These are phyloP conservation scores for Rutstroemia sp. DNA, from an alignment of 2,329 filamentous ascomycete species.

Conservation along the genomic window DNA sequence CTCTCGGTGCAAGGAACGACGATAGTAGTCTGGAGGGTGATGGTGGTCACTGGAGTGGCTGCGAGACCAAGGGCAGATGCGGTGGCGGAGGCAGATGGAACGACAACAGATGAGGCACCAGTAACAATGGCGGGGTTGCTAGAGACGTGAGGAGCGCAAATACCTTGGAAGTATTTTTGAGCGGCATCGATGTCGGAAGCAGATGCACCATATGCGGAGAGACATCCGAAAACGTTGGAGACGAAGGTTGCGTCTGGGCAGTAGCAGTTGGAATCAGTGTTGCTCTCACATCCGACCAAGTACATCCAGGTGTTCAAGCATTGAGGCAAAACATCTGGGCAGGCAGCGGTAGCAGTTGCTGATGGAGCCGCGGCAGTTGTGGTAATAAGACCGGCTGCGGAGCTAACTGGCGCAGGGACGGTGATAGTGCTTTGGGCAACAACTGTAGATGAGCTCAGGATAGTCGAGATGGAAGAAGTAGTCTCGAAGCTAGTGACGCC, in stretches of 20 bases:
- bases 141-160: constrained; percentile 70
- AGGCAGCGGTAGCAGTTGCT: constrained; percentile 23
- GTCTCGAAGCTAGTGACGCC: constrained; percentile 18
- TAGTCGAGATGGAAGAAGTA: constrained; percentile 28
- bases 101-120: constrained; percentile 52
- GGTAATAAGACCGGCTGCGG: not conserved
- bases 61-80: constrained; percentile 13
- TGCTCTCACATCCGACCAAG: constrained; percentile 67
- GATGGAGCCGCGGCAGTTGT: constrained; percentile 2
- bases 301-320: constrained; percentile 91
- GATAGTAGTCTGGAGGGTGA: constrained; percentile 43
- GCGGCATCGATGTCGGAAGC: constrained; percentile 62
- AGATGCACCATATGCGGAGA: constrained; percentile 66
- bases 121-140: constrained; percentile 83
- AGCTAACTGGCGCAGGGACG: not conserved
- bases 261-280: constrained; percentile 79
- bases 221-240: constrained; percentile 70
- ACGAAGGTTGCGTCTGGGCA: constrained; percentile 75
- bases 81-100: constrained; percentile 42
- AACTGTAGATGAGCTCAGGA: constrained; percentile 27
- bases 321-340: constrained; percentile 67
- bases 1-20: constrained; percentile 42
- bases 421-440: not conserved
- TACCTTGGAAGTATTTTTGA: constrained; percentile 79
- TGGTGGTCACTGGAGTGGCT: constrained; percentile 40